Evolutionary conservation across 202 grass and related monocot species (phyloP), one percentile per base, ranked within the genome.

Genomic region (Brachypodium distachyon): DNA sequence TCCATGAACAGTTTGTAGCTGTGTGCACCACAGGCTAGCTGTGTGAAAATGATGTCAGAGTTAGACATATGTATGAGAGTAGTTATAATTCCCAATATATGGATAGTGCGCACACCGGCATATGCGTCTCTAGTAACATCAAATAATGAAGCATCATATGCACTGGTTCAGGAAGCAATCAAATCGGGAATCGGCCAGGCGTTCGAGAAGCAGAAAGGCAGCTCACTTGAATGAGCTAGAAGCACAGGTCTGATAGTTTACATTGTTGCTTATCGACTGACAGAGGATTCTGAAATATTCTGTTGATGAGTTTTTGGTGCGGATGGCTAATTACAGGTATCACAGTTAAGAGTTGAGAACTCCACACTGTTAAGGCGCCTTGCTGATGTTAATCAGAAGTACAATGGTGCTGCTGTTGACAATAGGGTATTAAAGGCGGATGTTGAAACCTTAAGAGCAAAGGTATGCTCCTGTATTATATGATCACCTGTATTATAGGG

Each of bases 401-500:
- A 86, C 61, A 93, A 70, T 56, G 83, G 83, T 58, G 79, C 94
- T 78, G 86, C 91, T 76, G 94, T 97, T 34, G 94, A 93, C 85
- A 97, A 97, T 61, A 91, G 94, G 54, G 90, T 97, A 70, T 77
- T 97, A 51, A 97, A 97, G 81, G 94, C 94, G 3, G 91, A 97
- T 73, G 91, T 97, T 31, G 91, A 97, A 78, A 94, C 94, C 48
- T 83, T 97, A 71, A 82, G 91, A 81, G 88, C 94, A 44, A 97
- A 97, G 91, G 94, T 91, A 79, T 38, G 47, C 8, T 81, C 23
- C 27, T 57, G 12, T 77, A n/a, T 77, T 34, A 31, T 38, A 16
- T 12, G 6, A 43, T 21, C n/a, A n/a, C 23, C 27, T 57, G 12
- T 77, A n/a, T 77, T 34, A 31, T 38, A 16, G 9, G 6, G 43